Evolutionary conservation across 768 basidiomycete species (phyloP).

Genomic region (Phallus indusiatus): DNA sequence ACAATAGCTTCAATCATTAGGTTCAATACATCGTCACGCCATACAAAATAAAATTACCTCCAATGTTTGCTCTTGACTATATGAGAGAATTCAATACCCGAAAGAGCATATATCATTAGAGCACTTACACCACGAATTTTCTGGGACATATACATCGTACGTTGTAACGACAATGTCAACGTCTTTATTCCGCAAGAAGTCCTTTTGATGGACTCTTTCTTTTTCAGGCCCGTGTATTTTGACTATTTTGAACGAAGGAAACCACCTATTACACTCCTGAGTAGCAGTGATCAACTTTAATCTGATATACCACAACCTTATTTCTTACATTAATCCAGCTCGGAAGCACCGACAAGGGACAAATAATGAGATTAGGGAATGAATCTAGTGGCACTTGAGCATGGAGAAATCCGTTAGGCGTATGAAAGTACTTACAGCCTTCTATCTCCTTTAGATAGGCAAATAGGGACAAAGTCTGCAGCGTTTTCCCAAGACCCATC

Average conservation of each 20-base stretch:
- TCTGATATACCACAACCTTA: background rate
- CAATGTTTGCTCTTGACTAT: slow-evolving; percentile 44
- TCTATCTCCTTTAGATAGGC: slow-evolving; percentile 54
- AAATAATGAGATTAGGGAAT: slow-evolving; percentile 60
- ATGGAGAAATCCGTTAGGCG: background rate
- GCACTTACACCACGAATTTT: slow-evolving; percentile 37
- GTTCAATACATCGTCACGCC: background rate
- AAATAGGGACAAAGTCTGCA: slow-evolving; percentile 57
- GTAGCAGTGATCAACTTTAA: background rate
- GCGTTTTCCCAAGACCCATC: slow-evolving; percentile 47
- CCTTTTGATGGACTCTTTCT: slow-evolving; percentile 50
- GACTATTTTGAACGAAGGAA: slow-evolving; percentile 40
- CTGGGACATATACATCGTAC: slow-evolving; percentile 53
- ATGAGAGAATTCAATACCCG: background rate
- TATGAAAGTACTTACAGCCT: slow-evolving; percentile 23
- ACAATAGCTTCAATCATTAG: slow-evolving; percentile 22
- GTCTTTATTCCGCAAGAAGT: slow-evolving; percentile 31
- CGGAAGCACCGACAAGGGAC: slow-evolving; percentile 58
- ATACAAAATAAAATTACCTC: slow-evolving; percentile 23
- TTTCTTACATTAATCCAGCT: slow-evolving; percentile 45
- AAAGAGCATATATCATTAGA: background rate
- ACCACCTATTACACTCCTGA: slow-evolving; percentile 47
- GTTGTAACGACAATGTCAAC: slow-evolving; percentile 58
- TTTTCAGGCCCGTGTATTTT: slow-evolving; percentile 51
- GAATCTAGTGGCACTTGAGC: background rate